Conservation (phyloP, 192 early-diverging fungal genomes). For the Mortierella antarctica region DNA sequence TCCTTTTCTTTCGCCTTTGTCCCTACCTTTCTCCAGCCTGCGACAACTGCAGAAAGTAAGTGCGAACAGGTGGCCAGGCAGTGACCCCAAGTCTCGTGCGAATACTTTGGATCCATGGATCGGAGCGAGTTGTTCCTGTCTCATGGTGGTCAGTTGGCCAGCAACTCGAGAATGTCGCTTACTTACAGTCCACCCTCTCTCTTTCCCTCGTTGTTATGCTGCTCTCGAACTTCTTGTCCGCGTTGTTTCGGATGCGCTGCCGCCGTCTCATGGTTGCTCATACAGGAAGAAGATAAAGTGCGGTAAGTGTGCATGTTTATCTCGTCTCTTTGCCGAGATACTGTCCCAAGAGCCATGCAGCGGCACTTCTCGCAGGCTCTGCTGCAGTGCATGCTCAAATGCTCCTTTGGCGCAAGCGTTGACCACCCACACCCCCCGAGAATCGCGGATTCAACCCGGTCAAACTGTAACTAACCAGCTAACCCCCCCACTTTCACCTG, state of each 20-base stretch:
- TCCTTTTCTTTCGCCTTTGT: neutral
- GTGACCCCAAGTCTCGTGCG: neutral
- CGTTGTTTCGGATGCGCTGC: neutral
- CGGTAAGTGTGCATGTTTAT: constrained; percentile 20
- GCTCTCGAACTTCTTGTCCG: neutral
- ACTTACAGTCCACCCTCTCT: too few species aligned
- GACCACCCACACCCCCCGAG: too few species aligned
- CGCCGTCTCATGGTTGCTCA: too few species aligned
- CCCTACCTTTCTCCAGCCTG: constrained; percentile 15
- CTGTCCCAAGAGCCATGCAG: too few species aligned
- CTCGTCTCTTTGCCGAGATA: too few species aligned
- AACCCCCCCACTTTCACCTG: neutral
- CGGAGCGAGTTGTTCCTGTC: neutral
- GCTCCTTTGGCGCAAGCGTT: too few species aligned
- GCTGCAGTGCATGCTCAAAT: too few species aligned
- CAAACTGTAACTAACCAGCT: neutral
- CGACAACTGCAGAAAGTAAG: constrained; percentile 53
- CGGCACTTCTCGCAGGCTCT: too few species aligned
- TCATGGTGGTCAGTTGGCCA: too few species aligned
- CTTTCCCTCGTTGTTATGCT: neutral
- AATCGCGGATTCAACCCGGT: neutral
- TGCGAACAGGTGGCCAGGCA: neutral
- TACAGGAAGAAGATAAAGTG: constrained; percentile 52
- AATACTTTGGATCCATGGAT: neutral
- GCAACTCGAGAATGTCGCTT: too few species aligned